Evolutionary conservation across 2,329 filamentous ascomycete genomes (phyloP).

Genomic region (Alternaria postmessia): DNA sequence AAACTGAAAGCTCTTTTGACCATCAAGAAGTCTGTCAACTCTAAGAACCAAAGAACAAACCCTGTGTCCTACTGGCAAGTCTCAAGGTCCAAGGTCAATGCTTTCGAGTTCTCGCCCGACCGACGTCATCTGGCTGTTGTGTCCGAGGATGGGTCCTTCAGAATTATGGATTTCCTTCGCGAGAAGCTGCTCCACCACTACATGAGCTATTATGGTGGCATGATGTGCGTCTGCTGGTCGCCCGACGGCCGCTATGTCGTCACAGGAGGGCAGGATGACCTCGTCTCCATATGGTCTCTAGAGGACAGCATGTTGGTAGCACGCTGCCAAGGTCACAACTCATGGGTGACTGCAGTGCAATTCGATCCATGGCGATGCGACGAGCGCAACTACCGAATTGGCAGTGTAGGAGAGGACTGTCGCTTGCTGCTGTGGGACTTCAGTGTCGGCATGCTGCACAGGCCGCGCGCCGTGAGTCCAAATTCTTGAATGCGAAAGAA

Average conservation of each 20-base stretch:
- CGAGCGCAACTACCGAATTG: constrained; percentile 92
- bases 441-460: constrained; percentile 92
- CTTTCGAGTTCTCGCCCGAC: constrained; percentile 91
- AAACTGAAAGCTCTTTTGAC: constrained; percentile 61
- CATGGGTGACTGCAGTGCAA: constrained; percentile 91
- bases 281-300: constrained; percentile 95
- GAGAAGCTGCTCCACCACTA: constrained; percentile 92
- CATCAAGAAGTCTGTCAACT: constrained; percentile 90
- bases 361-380: constrained; percentile 99
- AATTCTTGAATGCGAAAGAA: background rate
- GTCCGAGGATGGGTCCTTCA: constrained; percentile 87
- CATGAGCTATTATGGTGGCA: constrained; percentile 89
- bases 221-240: constrained; percentile 96
- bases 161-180: constrained; percentile 89
- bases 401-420: constrained; percentile 94
- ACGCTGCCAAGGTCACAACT: constrained; percentile 92
- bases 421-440: constrained; percentile 96
- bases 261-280: constrained; percentile 93
- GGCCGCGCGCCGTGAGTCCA: constrained; percentile 75
- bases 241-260: constrained; percentile 96
- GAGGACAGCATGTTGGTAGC: constrained; percentile 85
- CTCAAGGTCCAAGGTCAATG: constrained; percentile 88
- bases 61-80: constrained; percentile 93
- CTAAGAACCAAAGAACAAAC: constrained; percentile 91
- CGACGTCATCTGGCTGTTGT: constrained; percentile 86